phyloP scores from a whole-genome alignment of 257 asterid genomes.

The Nicotiana tabacum region DNA sequence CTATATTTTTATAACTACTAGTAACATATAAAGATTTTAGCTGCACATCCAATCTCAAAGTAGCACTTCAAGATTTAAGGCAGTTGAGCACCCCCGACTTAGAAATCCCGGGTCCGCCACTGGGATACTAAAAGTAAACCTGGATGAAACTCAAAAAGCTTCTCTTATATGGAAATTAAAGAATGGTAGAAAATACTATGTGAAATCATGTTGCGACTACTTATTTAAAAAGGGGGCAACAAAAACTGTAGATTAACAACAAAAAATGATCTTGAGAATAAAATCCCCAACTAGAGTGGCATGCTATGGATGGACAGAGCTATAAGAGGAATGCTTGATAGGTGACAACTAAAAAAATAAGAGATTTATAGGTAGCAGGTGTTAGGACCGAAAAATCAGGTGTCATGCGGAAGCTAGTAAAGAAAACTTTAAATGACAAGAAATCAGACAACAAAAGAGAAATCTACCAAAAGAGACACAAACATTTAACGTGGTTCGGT shows the following conservation, averaged over 20 bases:
- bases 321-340: not conserved
- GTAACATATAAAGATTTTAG: too few species aligned
- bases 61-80: too few species aligned
- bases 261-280: not conserved
- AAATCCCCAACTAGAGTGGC: not conserved
- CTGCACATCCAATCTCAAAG: too few species aligned
- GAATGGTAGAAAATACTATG: conserved; percentile 4
- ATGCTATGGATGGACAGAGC: not conserved
- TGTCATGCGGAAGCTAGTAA: too few species aligned
- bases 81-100: too few species aligned
- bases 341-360: not conserved
- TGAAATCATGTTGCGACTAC: conserved; percentile 11
- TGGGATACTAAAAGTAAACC: not conserved
- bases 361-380: not conserved
- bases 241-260: not conserved
- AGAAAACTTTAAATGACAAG: too few species aligned
- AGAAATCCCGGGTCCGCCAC: too few species aligned
- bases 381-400: too few species aligned
- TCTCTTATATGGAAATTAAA: not conserved
- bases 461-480: too few species aligned
- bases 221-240: not conserved
- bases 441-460: too few species aligned
- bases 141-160: not conserved
- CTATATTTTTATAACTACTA: too few species aligned
- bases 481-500: too few species aligned